A percentile compares a stretch with the other conserved stretches of the same genome.
These are phyloP conservation scores for Meripilus lineatus DNA, from an alignment of 1,284 basidiomycete genomes.

Conservation along the genomic window DNA sequence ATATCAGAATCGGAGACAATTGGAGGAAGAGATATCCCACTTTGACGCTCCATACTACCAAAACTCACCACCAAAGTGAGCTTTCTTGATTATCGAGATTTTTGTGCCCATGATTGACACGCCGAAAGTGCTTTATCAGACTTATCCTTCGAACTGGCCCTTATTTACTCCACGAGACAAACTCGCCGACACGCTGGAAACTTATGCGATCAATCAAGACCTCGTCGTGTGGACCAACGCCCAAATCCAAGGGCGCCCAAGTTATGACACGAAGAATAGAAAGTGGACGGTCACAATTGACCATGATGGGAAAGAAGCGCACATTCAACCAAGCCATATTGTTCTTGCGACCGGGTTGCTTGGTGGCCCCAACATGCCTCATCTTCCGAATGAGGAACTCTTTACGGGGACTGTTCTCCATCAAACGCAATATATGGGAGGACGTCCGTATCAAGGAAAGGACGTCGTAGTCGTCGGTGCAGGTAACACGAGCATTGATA, in stretches of 20 bases:
- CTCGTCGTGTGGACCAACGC: constrained; percentile 61
- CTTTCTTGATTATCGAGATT: neutral
- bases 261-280: constrained; percentile 32
- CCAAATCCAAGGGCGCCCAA: constrained; percentile 34
- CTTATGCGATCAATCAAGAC: constrained; percentile 57
- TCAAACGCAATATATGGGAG: constrained; percentile 36
- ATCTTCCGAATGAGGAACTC: constrained; percentile 32
- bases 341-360: constrained; percentile 55
- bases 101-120: neutral
- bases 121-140: constrained; percentile 32
- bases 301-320: constrained; percentile 30
- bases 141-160: constrained; percentile 27
- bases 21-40: constrained; percentile 51
- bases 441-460: constrained; percentile 38
- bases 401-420: constrained; percentile 42
- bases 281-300: constrained; percentile 49
- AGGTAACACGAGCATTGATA: constrained; percentile 40
- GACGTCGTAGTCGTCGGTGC: constrained; percentile 48
- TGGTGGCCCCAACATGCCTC: constrained; percentile 40
- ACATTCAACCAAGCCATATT: constrained; percentile 46
- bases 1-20: constrained; percentile 44
- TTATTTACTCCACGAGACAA: constrained; percentile 26
- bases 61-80: neutral
- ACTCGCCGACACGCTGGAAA: constrained; percentile 61
- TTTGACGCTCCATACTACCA: constrained; percentile 36